phyloP scores from a whole-genome alignment of 2,329 filamentous ascomycete genomes.

The Penicillium sp. region DNA sequence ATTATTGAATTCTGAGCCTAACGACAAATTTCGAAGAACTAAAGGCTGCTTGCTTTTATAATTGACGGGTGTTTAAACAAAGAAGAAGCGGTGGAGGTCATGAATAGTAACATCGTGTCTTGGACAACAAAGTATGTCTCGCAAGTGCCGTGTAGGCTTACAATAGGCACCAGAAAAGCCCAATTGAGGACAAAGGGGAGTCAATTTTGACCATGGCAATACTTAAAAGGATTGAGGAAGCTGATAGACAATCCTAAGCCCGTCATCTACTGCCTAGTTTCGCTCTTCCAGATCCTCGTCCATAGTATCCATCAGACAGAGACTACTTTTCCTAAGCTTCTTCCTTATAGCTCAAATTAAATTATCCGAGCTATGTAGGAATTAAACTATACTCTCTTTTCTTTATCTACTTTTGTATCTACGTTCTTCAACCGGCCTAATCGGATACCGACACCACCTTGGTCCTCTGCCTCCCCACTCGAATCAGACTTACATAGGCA shows the following conservation, averaged over 20 bases:
- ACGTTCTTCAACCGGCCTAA: too few species aligned
- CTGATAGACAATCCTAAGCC: not conserved
- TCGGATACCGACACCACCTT: too few species aligned
- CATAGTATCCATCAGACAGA: too few species aligned
- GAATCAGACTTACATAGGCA: too few species aligned
- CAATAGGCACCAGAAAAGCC: not conserved
- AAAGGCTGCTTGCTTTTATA: not conserved
- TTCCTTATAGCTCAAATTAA: too few species aligned
- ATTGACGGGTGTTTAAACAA: not conserved
- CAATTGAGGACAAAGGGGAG: not conserved
- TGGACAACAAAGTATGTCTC: not conserved
- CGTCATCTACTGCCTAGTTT: too few species aligned
- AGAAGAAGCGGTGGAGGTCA: not conserved
- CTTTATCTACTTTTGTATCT: too few species aligned
- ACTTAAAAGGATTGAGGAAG: not conserved
- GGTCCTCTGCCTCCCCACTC: too few species aligned
- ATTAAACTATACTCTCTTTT: too few species aligned
- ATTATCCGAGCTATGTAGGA: too few species aligned
- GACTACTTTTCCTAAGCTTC: too few species aligned
- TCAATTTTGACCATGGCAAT: not conserved
- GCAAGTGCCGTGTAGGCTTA: not conserved
- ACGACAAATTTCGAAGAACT: not conserved
- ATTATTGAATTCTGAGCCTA: not conserved
- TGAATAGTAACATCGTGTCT: not conserved
- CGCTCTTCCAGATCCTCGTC: too few species aligned